These are phyloP conservation scores for Rhodocollybia butyracea DNA, from an alignment of 768 basidiomycete species.

Conservation along the genomic window DNA sequence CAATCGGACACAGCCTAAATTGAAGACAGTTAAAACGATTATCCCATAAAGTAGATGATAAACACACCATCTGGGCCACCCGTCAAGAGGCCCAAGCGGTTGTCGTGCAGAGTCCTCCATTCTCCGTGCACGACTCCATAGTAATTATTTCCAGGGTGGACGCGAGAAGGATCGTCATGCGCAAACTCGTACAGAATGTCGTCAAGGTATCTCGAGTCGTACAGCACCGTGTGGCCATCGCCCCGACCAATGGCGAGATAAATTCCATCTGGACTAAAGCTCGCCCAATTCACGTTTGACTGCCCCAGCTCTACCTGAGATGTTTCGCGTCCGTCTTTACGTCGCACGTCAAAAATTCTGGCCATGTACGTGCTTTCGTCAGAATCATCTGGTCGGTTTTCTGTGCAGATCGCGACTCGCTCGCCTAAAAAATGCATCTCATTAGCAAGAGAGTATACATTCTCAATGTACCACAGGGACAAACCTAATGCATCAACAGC, in stretches of 20 bases:
- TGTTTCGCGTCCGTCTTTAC: slow-evolving; percentile 23
- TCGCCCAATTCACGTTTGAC: slow-evolving; percentile 45
- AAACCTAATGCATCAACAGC: slow-evolving; percentile 44
- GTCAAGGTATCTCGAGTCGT: slow-evolving; percentile 55
- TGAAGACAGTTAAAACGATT: background rate
- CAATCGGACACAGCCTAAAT: slow-evolving; percentile 61
- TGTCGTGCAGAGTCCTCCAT: slow-evolving; percentile 46
- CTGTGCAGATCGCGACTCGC: slow-evolving; percentile 29
- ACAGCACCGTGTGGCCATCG: slow-evolving; percentile 59
- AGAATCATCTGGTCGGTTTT: slow-evolving; percentile 12
- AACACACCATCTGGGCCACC: slow-evolving; percentile 61
- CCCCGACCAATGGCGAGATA: slow-evolving; percentile 58
- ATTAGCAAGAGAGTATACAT: background rate
- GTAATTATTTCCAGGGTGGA: slow-evolving; percentile 25
- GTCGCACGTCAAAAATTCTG: slow-evolving; percentile 53
- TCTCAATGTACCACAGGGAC: background rate
- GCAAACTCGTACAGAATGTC: slow-evolving; percentile 43
- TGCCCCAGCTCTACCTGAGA: slow-evolving; percentile 16
- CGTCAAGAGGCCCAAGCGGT: slow-evolving; percentile 46
- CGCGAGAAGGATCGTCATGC: slow-evolving; percentile 37
- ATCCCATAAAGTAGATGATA: background rate
- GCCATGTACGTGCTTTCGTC: slow-evolving; percentile 20
- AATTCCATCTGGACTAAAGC: slow-evolving; percentile 59
- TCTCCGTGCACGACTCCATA: slow-evolving; percentile 51
- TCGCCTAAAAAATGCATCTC: slow-evolving; percentile 8